These are phyloP conservation scores for Oxyria digyna DNA, from an alignment of 148 eudicot species.

Conservation along the genomic window DNA sequence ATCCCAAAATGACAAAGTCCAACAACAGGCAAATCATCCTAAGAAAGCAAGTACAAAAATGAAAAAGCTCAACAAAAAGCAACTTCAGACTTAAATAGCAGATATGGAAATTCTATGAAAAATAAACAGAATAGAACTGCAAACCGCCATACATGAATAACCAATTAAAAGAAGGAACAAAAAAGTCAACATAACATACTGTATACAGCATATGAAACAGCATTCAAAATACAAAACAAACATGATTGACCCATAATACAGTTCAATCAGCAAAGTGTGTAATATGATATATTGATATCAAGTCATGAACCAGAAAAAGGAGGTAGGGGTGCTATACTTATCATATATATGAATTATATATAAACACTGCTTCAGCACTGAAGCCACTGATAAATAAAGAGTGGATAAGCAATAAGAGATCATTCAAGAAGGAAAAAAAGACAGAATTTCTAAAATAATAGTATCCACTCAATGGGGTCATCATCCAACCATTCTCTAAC, in stretches of 20 bases:
- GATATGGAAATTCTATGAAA: background rate
- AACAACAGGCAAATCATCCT: background rate
- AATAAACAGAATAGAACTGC: background rate
- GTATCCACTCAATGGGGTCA: background rate
- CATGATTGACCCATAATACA: background rate
- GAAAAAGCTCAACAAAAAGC: background rate
- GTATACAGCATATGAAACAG: background rate
- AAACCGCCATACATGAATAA: background rate
- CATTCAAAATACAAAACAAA: background rate
- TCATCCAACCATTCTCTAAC: background rate
- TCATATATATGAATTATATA: too few species aligned
- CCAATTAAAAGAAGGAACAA: background rate
- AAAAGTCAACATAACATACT: background rate
- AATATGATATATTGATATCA: too few species aligned
- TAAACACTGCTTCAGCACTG: background rate
- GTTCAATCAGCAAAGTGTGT: background rate
- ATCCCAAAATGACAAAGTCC: background rate
- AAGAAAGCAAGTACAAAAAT: background rate
- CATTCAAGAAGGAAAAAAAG: background rate
- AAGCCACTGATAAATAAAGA: background rate
- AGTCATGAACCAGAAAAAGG: too few species aligned
- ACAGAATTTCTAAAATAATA: background rate
- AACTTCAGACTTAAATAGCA: background rate
- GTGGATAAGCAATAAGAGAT: background rate
- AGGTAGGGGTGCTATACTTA: too few species aligned